Conservation (phyloP, 306 rosid species). For the Prinsepia uniflora region DNA sequence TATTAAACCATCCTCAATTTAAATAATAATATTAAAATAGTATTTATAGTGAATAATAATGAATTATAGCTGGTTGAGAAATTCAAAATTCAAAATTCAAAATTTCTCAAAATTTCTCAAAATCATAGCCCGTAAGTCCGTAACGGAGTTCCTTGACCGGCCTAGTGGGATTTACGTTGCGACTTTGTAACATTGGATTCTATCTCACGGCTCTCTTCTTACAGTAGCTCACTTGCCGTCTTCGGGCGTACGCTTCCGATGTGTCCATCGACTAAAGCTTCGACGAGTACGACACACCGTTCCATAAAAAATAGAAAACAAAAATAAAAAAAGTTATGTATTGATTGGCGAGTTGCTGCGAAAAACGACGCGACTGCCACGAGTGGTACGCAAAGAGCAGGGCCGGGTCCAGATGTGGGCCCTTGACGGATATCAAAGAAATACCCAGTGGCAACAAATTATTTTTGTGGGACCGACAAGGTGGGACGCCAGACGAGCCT, state of each 20-base stretch:
- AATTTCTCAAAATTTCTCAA: too few relatives aligned
- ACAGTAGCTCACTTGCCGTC: too few relatives aligned
- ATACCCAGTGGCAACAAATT: conserved; percentile 1
- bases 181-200: too few relatives aligned
- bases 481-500: conserved; percentile 11
- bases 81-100: too few relatives aligned
- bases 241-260: background rate
- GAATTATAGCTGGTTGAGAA: too few relatives aligned
- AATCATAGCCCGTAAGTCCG: too few relatives aligned
- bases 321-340: background rate
- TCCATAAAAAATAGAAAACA: background rate
- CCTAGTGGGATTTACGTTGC: too few relatives aligned
- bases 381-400: background rate
- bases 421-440: background rate
- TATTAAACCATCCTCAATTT: too few relatives aligned
- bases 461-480: background rate
- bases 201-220: background rate
- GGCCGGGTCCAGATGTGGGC: background rate
- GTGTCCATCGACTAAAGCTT: conserved; percentile 1
- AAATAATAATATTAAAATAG: too few relatives aligned
- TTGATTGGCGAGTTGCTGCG: background rate
- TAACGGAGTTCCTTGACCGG: too few relatives aligned
- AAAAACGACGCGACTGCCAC: background rate
- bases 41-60: too few relatives aligned
- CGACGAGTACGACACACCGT: background rate